Percentiles rank a stretch among this genome's conserved stretches.
Conservation (phyloP, 352 stramenopile species). For the Phytopythium litorale region DNA sequence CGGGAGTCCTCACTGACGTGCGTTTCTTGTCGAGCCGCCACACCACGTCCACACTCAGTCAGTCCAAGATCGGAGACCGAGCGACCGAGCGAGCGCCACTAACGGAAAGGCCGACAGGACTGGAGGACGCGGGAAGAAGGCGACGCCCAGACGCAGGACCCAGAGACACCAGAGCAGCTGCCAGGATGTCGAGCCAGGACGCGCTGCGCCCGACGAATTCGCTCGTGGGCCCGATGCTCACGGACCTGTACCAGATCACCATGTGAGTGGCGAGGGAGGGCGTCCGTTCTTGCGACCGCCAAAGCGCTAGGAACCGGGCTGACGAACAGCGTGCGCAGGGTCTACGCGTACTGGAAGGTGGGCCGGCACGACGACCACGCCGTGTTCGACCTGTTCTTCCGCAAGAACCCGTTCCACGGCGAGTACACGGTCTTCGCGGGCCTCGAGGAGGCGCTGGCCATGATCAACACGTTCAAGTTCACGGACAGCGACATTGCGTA, state of each 20-base stretch:
- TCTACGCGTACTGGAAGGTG: constrained; percentile 98
- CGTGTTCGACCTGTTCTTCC: constrained; percentile 98
- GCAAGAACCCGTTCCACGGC: constrained; percentile 98
- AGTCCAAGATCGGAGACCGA: constrained; percentile 1
- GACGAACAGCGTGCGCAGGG: constrained; percentile 81
- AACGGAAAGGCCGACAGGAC: background rate
- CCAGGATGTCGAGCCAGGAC: constrained; percentile 25
- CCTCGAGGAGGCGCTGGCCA: constrained; percentile 87
- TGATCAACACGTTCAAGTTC: constrained; percentile 95
- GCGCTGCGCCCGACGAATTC: constrained; percentile 88
- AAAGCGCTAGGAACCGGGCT: background rate
- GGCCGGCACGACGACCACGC: constrained; percentile 91
- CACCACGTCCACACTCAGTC: background rate
- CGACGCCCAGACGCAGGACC: background rate
- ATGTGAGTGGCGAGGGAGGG: constrained; percentile 44
- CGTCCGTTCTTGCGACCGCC: too few relatives aligned
- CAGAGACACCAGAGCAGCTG: background rate
- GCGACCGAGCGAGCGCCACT: background rate
- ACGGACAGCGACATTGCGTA: constrained; percentile 93
- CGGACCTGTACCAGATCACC: constrained; percentile 98
- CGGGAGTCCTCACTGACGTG: background rate
- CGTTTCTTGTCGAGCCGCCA: background rate
- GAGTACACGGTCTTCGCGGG: constrained; percentile 96
- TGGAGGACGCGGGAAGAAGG: background rate
- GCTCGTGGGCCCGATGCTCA: constrained; percentile 95